These are phyloP conservation scores for Picea sitchensis DNA, from an alignment of 75 land plant species.

Conservation along the genomic window DNA sequence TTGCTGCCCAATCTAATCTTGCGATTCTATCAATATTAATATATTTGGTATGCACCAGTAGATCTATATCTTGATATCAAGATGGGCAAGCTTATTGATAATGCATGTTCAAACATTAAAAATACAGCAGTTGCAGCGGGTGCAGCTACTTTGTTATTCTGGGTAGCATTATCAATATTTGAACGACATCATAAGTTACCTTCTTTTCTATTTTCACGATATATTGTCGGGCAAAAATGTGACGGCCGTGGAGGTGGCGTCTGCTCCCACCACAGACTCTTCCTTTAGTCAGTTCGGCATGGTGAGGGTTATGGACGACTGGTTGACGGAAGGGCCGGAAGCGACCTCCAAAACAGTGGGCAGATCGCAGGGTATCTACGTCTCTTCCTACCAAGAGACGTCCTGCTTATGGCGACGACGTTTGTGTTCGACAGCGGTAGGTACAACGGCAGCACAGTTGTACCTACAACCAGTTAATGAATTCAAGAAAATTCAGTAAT, in stretches of 20 bases:
- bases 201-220: constrained; percentile 66
- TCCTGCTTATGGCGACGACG: constrained; percentile 35
- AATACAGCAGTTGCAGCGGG: no score
- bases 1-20: background rate
- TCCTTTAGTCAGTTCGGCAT: constrained; percentile 26
- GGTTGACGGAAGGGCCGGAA: constrained; percentile 42
- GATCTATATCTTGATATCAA: no score
- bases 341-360: constrained; percentile 38
- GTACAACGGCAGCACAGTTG: constrained; percentile 35
- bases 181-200: constrained; percentile 10
- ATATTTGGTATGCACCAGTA: no score
- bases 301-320: constrained; percentile 40
- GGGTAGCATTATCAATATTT: no score
- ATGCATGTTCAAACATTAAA: no score
- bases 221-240: constrained; percentile 22
- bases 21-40: no score
- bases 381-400: constrained; percentile 16
- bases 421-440: constrained; percentile 32
- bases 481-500: no score
- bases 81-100: no score
- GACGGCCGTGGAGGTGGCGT: constrained; percentile 28
- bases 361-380: constrained; percentile 53
- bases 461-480: no score
- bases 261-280: constrained; percentile 12
- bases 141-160: no score